These are phyloP conservation scores for Chloris gayana DNA, from an alignment of 176 grass and related monocot genomes.

Conservation along the genomic window DNA sequence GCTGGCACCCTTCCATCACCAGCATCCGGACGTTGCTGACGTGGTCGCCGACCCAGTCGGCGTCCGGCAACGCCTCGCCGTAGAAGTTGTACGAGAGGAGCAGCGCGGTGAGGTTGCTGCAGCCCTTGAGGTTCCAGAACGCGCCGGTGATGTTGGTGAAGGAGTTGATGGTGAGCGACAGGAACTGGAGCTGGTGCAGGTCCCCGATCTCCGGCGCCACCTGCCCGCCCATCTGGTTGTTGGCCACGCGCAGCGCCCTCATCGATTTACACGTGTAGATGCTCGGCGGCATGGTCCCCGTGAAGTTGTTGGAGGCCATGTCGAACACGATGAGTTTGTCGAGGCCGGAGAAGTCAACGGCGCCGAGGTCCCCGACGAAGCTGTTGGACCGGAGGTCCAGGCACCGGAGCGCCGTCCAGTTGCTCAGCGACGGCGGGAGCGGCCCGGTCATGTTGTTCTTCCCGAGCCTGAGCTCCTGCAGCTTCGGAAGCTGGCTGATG, in stretches of 20 bases:
- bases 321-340: conserved; percentile 52
- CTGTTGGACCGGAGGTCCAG: conserved; percentile 45
- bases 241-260: conserved; percentile 40
- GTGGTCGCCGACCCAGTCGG: conserved; percentile 45
- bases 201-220: conserved; percentile 37
- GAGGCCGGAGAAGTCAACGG: conserved; percentile 50
- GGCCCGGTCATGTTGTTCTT: conserved; percentile 43
- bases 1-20: conserved; percentile 23
- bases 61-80: conserved; percentile 55
- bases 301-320: conserved; percentile 48
- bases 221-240: conserved; percentile 40
- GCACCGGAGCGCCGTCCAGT: conserved; percentile 38
- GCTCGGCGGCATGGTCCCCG: conserved; percentile 46
- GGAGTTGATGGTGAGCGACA: conserved; percentile 44
- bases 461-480: conserved; percentile 32
- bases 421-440: conserved; percentile 46
- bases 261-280: conserved; percentile 49
- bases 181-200: conserved; percentile 31
- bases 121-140: conserved; percentile 50
- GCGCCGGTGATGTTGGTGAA: conserved; percentile 53
- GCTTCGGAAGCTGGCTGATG: conserved; percentile 35
- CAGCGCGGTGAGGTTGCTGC: conserved; percentile 33
- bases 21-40: conserved; percentile 36
- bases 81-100: conserved; percentile 53
- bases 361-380: conserved; percentile 42